A percentile compares a stretch with the other conserved stretches of the same genome.
These are phyloP conservation scores for Cardiospermum halicacabum DNA, from an alignment of 345 rosid species.

Conservation along the genomic window DNA sequence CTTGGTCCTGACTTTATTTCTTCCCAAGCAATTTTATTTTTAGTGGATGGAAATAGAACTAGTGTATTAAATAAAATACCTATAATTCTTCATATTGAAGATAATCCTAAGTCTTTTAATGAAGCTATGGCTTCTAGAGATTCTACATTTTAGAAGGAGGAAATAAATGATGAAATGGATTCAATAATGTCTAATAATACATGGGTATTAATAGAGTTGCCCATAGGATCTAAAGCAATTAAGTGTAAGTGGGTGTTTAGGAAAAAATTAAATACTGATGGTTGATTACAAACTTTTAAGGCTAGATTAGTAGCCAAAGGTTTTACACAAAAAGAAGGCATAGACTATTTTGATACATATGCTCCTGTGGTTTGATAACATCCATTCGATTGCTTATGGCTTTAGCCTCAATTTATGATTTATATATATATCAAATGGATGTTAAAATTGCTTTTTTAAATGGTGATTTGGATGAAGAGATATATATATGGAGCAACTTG, in stretches of 20 bases:
- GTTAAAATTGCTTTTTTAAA: constrained; percentile 2
- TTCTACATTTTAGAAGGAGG: constrained; percentile 7
- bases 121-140: constrained; percentile 2
- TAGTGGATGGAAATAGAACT: not conserved
- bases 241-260: constrained; percentile 7
- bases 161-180: constrained; percentile 7
- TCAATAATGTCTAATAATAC: constrained; percentile 5
- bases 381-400: not conserved
- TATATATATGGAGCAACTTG: constrained; percentile 1
- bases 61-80: not conserved
- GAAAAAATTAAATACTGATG: not conserved
- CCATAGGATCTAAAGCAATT: not conserved
- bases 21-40: not conserved
- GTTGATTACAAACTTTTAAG: not conserved
- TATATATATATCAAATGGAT: constrained; percentile 7
- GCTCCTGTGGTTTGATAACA: not conserved
- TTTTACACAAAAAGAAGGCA: not conserved
- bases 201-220: constrained; percentile 2
- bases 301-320: constrained; percentile 6
- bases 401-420: constrained; percentile 1
- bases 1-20: not conserved
- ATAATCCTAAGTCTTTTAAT: not conserved
- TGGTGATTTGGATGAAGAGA: not conserved
- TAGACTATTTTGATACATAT: constrained; percentile 12
- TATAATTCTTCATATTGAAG: not conserved